Percentiles rank a stretch among this genome's conserved stretches.
phyloP scores from a whole-genome alignment of 352 stramenopile species.

The Pythium chondricola region DNA sequence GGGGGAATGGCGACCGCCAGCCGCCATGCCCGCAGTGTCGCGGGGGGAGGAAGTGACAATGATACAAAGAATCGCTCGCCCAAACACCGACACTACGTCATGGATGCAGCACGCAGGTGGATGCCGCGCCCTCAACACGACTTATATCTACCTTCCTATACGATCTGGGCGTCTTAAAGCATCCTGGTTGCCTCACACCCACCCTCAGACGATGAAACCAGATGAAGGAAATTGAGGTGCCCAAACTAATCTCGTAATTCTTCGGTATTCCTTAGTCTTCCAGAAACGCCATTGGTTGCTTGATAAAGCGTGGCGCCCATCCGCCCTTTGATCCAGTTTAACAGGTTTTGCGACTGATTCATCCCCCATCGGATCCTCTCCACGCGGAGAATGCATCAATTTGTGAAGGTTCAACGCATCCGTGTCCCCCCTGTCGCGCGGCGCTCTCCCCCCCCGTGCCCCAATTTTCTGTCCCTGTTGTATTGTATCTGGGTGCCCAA shows the following conservation, averaged over 20 bases:
- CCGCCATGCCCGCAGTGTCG: too few relatives aligned
- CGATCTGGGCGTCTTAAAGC: too few relatives aligned
- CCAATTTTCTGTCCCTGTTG: slow-evolving; percentile 3
- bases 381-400: not conserved
- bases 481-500: too few relatives aligned
- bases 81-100: too few relatives aligned
- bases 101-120: too few relatives aligned
- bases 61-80: too few relatives aligned
- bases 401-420: slow-evolving; percentile 5
- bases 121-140: too few relatives aligned
- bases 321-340: not conserved
- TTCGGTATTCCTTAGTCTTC: slow-evolving; percentile 6
- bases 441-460: not conserved
- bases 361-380: not conserved
- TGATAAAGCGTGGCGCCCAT: slow-evolving; percentile 1
- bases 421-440: slow-evolving; percentile 17
- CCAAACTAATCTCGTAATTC: slow-evolving; percentile 14
- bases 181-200: too few relatives aligned
- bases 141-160: too few relatives aligned
- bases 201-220: too few relatives aligned
- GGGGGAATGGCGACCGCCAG: too few relatives aligned
- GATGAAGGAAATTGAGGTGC: not conserved
- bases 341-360: not conserved
- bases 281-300: not conserved
- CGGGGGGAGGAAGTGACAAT: too few relatives aligned